phyloP scores from a whole-genome alignment of 495 filamentous ascomycete genomes.

The Aspergillus hancockii region DNA sequence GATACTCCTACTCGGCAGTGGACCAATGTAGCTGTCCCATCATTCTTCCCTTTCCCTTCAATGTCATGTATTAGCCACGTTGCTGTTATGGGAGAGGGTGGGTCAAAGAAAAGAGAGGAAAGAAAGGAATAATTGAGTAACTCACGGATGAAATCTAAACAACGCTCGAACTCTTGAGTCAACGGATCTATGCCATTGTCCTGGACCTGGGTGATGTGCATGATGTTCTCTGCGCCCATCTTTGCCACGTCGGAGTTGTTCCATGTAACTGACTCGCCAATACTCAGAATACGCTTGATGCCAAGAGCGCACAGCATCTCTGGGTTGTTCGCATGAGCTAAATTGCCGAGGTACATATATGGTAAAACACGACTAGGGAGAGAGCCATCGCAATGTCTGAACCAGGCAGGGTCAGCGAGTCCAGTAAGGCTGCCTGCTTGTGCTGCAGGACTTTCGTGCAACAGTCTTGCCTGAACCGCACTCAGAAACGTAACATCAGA shows the following conservation, averaged over 20 bases:
- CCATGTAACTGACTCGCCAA: slow-evolving; percentile 91
- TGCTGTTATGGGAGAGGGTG: not conserved
- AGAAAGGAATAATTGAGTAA: slow-evolving; percentile 11
- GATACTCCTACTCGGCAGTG: slow-evolving; percentile 97
- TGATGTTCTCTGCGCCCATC: slow-evolving; percentile 73
- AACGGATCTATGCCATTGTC: slow-evolving; percentile 96
- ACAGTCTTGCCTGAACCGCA: slow-evolving; percentile 70
- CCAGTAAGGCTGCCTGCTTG: slow-evolving; percentile 27
- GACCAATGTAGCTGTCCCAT: slow-evolving; percentile 84
- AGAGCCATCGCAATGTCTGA: slow-evolving; percentile 82
- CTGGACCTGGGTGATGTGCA: slow-evolving; percentile 81
- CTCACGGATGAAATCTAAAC: slow-evolving; percentile 90
- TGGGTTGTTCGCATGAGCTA: slow-evolving; percentile 90
- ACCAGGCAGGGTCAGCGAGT: slow-evolving; percentile 71
- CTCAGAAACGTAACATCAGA: slow-evolving; percentile 81
- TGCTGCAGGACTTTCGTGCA: slow-evolving; percentile 52
- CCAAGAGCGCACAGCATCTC: slow-evolving; percentile 76
- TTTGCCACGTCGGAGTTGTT: slow-evolving; percentile 60
- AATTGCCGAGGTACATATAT: slow-evolving; percentile 96
- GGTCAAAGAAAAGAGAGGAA: slow-evolving; percentile 1
- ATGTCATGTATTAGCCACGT: slow-evolving; percentile 7
- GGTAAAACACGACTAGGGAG: slow-evolving; percentile 83
- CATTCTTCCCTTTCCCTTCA: slow-evolving; percentile 70
- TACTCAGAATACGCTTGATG: slow-evolving; percentile 84
- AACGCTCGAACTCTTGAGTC: slow-evolving; percentile 82